Evolutionary conservation across 2,329 filamentous ascomycete genomes (phyloP).

Genomic region (Volutella citrinella): DNA sequence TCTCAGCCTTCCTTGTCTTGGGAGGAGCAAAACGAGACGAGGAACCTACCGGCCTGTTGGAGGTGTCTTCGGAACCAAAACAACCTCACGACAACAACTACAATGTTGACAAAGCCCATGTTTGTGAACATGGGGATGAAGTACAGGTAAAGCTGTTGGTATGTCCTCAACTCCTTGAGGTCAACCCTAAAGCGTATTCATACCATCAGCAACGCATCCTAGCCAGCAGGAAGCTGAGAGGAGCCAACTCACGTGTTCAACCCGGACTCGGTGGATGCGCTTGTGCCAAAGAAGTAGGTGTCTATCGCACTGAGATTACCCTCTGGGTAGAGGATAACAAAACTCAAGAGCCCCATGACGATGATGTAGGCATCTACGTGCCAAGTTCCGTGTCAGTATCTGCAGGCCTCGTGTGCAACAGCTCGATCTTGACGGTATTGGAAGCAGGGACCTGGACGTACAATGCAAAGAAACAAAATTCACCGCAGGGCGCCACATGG

Average conservation of each 20-base stretch:
- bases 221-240: no score
- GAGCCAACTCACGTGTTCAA: constrained; percentile 42
- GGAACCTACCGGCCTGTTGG: constrained; percentile 32
- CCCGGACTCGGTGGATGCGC: constrained; percentile 48
- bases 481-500: constrained; percentile 21
- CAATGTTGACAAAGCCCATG: constrained; percentile 46
- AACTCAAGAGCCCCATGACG: constrained; percentile 19
- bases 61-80: constrained; percentile 47
- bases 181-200: constrained; percentile 47
- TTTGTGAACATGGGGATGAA: constrained; percentile 47
- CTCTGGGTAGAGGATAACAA: constrained; percentile 18
- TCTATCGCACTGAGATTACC: constrained; percentile 36
- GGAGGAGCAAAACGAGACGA: not conserved
- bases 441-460: no score
- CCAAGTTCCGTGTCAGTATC: constrained; percentile 7
- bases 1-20: constrained; percentile 1
- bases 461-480: constrained; percentile 27
- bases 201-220: no score
- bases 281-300: constrained; percentile 48
- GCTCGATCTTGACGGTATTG: no score
- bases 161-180: constrained; percentile 44
- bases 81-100: constrained; percentile 45
- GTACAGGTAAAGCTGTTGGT: constrained; percentile 52
- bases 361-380: constrained; percentile 23
- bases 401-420: no score